A percentile compares a stretch with the other conserved stretches of the same genome.
phyloP scores from a whole-genome alignment of 192 early-diverging fungal species.

The Backusella tarrabulga region DNA sequence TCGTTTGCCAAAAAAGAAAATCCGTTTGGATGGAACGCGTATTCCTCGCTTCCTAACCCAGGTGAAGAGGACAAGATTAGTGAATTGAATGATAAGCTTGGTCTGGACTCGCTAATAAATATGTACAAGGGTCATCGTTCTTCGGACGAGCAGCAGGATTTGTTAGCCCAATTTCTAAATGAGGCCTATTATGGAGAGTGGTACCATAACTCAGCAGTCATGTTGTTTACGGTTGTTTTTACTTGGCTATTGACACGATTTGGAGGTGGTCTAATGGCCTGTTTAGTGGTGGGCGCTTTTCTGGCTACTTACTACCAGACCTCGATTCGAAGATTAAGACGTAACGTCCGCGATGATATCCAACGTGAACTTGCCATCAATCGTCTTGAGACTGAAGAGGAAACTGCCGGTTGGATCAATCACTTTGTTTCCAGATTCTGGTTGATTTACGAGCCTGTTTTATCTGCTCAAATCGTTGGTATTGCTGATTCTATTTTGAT shows the following conservation, averaged over 20 bases:
- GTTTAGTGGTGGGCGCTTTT: conserved; percentile 41
- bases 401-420: conserved; percentile 90
- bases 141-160: conserved; percentile 11
- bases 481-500: conserved; percentile 73
- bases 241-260: conserved; percentile 35
- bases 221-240: conserved; percentile 32
- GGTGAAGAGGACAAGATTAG: conserved; percentile 19
- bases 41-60: conserved; percentile 32
- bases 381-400: conserved; percentile 47
- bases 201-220: conserved; percentile 36
- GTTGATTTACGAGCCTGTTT: conserved; percentile 86
- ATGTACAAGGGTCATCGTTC: conserved; percentile 1
- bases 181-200: conserved; percentile 42
- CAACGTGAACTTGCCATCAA: conserved; percentile 58
- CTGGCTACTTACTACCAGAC: conserved; percentile 71
- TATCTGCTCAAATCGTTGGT: conserved; percentile 72
- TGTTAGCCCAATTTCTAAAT: conserved; percentile 30
- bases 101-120: conserved; percentile 12
- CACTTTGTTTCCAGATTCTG: conserved; percentile 81
- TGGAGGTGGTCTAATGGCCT: conserved; percentile 36
- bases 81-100: neutral
- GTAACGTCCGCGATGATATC: conserved; percentile 68
- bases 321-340: conserved; percentile 66
- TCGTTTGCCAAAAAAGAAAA: conserved; percentile 9
- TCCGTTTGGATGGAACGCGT: conserved; percentile 34